Conservation (phyloP, 768 basidiomycete species). For the Brasilioporus rufonigricans region DNA sequence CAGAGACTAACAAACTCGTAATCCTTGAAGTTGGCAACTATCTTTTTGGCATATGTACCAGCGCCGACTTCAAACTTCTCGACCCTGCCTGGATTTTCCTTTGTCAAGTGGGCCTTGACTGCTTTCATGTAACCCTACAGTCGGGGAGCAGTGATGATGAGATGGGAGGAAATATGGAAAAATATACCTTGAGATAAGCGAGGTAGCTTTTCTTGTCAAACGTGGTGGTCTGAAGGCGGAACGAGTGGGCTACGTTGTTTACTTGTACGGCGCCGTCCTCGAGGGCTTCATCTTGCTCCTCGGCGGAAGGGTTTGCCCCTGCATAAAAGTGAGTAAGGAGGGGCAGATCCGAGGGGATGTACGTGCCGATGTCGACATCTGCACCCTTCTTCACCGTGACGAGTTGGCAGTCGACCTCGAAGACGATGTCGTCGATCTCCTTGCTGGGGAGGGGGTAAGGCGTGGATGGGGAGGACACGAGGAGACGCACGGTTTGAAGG, state of each 20-base stretch:
- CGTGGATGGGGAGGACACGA: background rate
- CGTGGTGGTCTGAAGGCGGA: slow-evolving; percentile 75
- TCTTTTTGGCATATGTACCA: slow-evolving; percentile 75
- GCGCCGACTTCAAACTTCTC: slow-evolving; percentile 82
- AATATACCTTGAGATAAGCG: slow-evolving; percentile 68
- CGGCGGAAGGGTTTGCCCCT: slow-evolving; percentile 93
- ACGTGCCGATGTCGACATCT: slow-evolving; percentile 85
- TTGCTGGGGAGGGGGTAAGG: slow-evolving; percentile 51
- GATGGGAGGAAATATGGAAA: background rate
- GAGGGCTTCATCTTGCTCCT: slow-evolving; percentile 78
- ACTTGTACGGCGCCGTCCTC: slow-evolving; percentile 75
- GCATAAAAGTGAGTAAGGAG: slow-evolving; percentile 8
- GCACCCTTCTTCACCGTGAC: slow-evolving; percentile 70
- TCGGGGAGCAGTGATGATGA: background rate
- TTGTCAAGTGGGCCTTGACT: slow-evolving; percentile 64
- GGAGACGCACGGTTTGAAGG: slow-evolving; percentile 72
- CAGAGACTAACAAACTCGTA: slow-evolving; percentile 76
- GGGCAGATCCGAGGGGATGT: background rate
- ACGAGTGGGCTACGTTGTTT: slow-evolving; percentile 91
- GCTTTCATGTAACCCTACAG: slow-evolving; percentile 89
- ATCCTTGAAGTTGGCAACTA: slow-evolving; percentile 87
- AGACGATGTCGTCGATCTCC: slow-evolving; percentile 70
- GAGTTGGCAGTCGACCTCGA: slow-evolving; percentile 80
- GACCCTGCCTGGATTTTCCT: slow-evolving; percentile 58
- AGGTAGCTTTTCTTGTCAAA: slow-evolving; percentile 94